phyloP scores from a whole-genome alignment of 1,139 yeast genomes.

The Diutina siamensis region DNA sequence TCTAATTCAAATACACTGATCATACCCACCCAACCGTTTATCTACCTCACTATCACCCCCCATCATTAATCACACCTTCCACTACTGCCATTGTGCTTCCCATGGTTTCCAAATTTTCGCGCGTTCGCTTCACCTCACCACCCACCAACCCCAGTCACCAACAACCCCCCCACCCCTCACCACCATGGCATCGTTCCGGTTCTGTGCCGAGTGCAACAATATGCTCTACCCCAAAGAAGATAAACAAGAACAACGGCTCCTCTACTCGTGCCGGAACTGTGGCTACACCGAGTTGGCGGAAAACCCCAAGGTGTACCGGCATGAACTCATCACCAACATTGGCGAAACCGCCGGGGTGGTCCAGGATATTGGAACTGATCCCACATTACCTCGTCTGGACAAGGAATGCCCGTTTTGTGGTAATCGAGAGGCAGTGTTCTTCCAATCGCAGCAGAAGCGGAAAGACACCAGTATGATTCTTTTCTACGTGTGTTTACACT shows the following conservation, averaged over 20 bases:
- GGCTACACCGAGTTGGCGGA: conserved; percentile 89
- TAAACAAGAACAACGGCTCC: conserved; percentile 54
- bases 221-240: conserved; percentile 99
- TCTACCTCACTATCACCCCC: too few relatives aligned
- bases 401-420: conserved; percentile 87
- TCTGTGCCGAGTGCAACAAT: conserved; percentile 92
- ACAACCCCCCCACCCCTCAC: not conserved
- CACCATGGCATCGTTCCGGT: conserved; percentile 80
- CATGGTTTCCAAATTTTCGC: too few relatives aligned
- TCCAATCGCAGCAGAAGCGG: conserved; percentile 90
- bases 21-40: too few relatives aligned
- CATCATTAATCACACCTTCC: too few relatives aligned
- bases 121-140: too few relatives aligned
- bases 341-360: conserved; percentile 98
- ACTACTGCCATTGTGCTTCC: too few relatives aligned
- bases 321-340: conserved; percentile 80
- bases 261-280: conserved; percentile 93
- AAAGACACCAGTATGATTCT: conserved; percentile 93
- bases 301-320: conserved; percentile 80
- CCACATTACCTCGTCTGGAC: conserved; percentile 90
- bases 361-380: conserved; percentile 91
- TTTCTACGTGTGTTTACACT: conserved; percentile 83
- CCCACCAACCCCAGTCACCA: not conserved
- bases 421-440: conserved; percentile 84
- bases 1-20: too few relatives aligned